A percentile compares a stretch with the other conserved stretches of the same genome.
Conservation (phyloP, 1,139 yeast genomes). For the Arxiozyma heterogenica region DNA sequence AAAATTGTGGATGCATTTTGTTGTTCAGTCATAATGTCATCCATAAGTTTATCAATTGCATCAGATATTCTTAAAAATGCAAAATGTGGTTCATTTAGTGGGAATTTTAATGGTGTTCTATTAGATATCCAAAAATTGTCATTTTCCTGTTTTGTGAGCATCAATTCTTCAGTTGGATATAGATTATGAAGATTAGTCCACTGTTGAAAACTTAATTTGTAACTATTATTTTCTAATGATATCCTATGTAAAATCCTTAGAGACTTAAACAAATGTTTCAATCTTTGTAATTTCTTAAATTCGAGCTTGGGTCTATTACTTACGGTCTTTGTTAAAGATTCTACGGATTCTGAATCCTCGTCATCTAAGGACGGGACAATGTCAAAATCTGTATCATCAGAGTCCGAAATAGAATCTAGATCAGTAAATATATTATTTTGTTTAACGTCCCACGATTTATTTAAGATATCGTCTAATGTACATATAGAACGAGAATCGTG, state of each 20-base stretch:
- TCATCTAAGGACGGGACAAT: neutral
- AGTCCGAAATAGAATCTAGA: neutral
- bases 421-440: neutral
- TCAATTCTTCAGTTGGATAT: conserved; percentile 22
- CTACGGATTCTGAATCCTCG: neutral
- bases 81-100: conserved; percentile 58
- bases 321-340: neutral
- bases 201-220: conserved; percentile 36
- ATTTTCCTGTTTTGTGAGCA: conserved; percentile 13
- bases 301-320: conserved; percentile 2
- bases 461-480: neutral
- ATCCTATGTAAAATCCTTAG: conserved; percentile 25
- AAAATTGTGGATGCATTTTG: neutral
- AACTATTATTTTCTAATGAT: conserved; percentile 30
- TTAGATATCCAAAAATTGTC: conserved; percentile 48
- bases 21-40: conserved; percentile 9
- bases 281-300: conserved; percentile 10
- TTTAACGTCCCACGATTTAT: neutral
- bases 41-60: conserved; percentile 18
- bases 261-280: conserved; percentile 23
- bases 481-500: neutral
- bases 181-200: conserved; percentile 37
- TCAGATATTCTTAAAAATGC: conserved; percentile 34
- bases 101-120: conserved; percentile 55
- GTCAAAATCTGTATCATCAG: neutral